Base-by-base conservation (phyloP, 2,329 filamentous ascomycete species). In the Xylariales sp. region DNA sequence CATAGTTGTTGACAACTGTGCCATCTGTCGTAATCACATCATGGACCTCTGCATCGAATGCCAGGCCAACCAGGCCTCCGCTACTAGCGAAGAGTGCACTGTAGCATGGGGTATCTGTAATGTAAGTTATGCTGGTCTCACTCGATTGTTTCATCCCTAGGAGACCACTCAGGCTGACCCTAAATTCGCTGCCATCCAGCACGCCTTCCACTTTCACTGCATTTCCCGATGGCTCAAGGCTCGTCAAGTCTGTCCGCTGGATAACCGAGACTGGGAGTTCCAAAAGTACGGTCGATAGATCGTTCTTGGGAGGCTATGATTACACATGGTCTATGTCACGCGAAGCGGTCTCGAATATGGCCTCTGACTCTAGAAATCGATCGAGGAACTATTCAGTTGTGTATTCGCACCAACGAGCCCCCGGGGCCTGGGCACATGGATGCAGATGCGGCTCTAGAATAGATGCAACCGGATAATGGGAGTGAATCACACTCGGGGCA, bases 31-130 rank as follows among this genome's bases (percentile, higher is more conserved):
- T 60, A 98, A 98, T 63, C 93, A 98, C 64, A 98, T 98, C 65
- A 98, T 98, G 93, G 93, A 98, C 64, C 75, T 98, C 19, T 98
- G 93, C 64, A 98, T 98, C 54, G 93, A 98, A 61, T 98, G 93
- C 61, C 93, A 98, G 70, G 93, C 93, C 40, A 98, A 98, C 63
- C 93, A 98, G 67, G 90, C 91, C 25, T 96, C 90, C 13, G 90
- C 91, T 29, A 96, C 93, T 1, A 96, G 87, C 48, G 93, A 98
- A 58, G 93, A 98, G 65, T 98, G 93, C 63, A 98, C 93, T 24
- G 93, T 98, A 17, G 93, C 93, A 18, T 98, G 93, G 93, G 93
- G 93, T 39, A 96, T 97, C 46, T 98, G 93, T 75, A 98, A 98
- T 60, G 93, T 96, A 68, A 66, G 87, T 74, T n/a, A 29, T 23